Evolutionary conservation across 2,329 filamentous ascomycete species (phyloP).

Genomic region (Thelonectria discophora): DNA sequence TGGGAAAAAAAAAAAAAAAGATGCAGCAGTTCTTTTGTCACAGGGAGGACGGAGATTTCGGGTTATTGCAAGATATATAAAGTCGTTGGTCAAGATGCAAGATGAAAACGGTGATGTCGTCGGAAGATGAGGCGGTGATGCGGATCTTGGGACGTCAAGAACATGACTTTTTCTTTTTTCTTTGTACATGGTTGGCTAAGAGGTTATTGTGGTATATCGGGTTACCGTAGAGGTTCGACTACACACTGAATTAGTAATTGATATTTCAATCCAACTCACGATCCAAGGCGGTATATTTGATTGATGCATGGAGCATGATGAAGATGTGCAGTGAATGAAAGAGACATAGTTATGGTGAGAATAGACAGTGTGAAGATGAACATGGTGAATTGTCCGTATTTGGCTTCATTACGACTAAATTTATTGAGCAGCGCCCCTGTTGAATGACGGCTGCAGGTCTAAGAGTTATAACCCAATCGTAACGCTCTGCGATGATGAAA

Average conservation of each 20-base stretch:
- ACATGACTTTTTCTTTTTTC: constrained; percentile 36
- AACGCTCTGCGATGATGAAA: constrained; percentile 32
- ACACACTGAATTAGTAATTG: constrained; percentile 34
- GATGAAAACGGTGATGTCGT: constrained; percentile 24
- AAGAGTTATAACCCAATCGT: constrained; percentile 38
- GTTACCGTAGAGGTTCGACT: constrained; percentile 9
- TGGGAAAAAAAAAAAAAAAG: constrained; percentile 24
- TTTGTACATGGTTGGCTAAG: constrained; percentile 34
- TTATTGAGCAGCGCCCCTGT: constrained; percentile 35
- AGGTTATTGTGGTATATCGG: constrained; percentile 28
- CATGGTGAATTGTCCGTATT: constrained; percentile 28
- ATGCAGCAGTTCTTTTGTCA: constrained; percentile 19
- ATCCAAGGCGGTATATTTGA: background rate
- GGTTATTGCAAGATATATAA: constrained; percentile 11
- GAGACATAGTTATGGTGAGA: no score
- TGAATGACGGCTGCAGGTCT: constrained; percentile 35
- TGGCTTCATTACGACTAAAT: constrained; percentile 42
- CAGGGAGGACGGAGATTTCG: constrained; percentile 8
- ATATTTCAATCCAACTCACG: background rate
- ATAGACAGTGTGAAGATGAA: no score
- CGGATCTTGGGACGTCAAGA: constrained; percentile 26
- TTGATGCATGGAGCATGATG: no score
- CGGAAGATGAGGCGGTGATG: constrained; percentile 21
- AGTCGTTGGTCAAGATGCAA: constrained; percentile 28
- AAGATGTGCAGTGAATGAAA: no score